Evolutionary conservation across 2,329 filamentous ascomycete species (phyloP).

Genomic region (Paraphoma sp.): DNA sequence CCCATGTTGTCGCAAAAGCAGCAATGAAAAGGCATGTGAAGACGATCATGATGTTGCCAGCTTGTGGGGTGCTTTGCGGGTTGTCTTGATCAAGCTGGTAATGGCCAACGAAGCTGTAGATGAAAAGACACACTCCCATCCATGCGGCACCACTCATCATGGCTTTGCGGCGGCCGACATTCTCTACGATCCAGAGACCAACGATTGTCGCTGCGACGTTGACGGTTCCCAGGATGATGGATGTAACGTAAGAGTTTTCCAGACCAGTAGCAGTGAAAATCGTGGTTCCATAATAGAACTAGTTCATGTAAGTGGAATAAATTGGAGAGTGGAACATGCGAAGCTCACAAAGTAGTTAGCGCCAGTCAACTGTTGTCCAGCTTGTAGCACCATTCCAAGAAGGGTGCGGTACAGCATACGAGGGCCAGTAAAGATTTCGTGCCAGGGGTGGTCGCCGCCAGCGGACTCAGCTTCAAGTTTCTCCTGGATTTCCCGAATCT

Average conservation of each 20-base stretch:
- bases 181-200: slow-evolving; percentile 56
- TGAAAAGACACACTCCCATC: slow-evolving; percentile 65
- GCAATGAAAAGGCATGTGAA: slow-evolving; percentile 74
- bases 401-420: slow-evolving; percentile 72
- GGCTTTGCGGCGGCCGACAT: slow-evolving; percentile 54
- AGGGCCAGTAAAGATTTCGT: slow-evolving; percentile 70
- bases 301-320: not conserved
- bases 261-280: slow-evolving; percentile 54
- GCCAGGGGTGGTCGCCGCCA: slow-evolving; percentile 44
- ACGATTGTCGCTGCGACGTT: slow-evolving; percentile 57
- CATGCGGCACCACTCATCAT: slow-evolving; percentile 55
- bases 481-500: slow-evolving; percentile 63
- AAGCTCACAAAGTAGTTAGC: slow-evolving; percentile 64
- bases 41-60: slow-evolving; percentile 69
- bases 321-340: not conserved
- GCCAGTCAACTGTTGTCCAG: slow-evolving; percentile 72
- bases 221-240: slow-evolving; percentile 58
- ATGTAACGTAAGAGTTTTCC: slow-evolving; percentile 54
- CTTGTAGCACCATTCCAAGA: slow-evolving; percentile 68
- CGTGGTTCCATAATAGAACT: slow-evolving; percentile 60
- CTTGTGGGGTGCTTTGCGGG: slow-evolving; percentile 45
- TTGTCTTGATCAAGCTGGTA: slow-evolving; percentile 46
- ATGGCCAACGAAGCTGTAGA: slow-evolving; percentile 57
- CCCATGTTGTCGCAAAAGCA: slow-evolving; percentile 73
- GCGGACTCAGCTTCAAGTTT: slow-evolving; percentile 61